Conservation (phyloP, 1,284 basidiomycete species). For the Pterula multifida region DNA sequence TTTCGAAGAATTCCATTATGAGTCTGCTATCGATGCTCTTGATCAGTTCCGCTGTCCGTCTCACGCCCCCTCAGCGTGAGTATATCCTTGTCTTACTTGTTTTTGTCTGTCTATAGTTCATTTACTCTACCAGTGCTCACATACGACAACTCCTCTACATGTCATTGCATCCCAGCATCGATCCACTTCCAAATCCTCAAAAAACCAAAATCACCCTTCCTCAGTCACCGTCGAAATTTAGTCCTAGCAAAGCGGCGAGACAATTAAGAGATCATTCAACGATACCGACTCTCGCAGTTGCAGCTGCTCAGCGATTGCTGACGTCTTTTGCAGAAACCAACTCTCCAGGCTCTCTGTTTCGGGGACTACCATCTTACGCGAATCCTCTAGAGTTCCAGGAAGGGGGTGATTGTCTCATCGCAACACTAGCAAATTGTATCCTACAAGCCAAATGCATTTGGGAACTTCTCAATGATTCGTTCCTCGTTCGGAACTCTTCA, state of each 20-base stretch:
- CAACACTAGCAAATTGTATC: constrained; percentile 39
- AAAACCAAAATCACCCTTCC: constrained; percentile 20
- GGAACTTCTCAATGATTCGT: constrained; percentile 43
- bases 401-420: constrained; percentile 43
- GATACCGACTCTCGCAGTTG: constrained; percentile 32
- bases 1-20: constrained; percentile 64
- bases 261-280: constrained; percentile 30
- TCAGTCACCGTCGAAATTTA: constrained; percentile 20
- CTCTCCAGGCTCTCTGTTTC: constrained; percentile 36
- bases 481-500: constrained; percentile 26
- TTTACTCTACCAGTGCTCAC: constrained; percentile 30
- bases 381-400: constrained; percentile 16
- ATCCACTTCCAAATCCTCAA: constrained; percentile 15
- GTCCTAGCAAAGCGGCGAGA: constrained; percentile 29
- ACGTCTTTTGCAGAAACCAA: constrained; percentile 45
- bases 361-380: constrained; percentile 40
- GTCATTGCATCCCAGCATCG: constrained; percentile 41
- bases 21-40: constrained; percentile 45
- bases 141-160: constrained; percentile 59
- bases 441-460: constrained; percentile 44
- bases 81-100: constrained; percentile 9
- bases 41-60: constrained; percentile 45
- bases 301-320: constrained; percentile 42
- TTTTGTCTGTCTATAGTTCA: constrained; percentile 1
- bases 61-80: constrained; percentile 43